These are phyloP conservation scores for Lagenidium giganteum DNA, from an alignment of 352 stramenopile genomes.

Conservation along the genomic window DNA sequence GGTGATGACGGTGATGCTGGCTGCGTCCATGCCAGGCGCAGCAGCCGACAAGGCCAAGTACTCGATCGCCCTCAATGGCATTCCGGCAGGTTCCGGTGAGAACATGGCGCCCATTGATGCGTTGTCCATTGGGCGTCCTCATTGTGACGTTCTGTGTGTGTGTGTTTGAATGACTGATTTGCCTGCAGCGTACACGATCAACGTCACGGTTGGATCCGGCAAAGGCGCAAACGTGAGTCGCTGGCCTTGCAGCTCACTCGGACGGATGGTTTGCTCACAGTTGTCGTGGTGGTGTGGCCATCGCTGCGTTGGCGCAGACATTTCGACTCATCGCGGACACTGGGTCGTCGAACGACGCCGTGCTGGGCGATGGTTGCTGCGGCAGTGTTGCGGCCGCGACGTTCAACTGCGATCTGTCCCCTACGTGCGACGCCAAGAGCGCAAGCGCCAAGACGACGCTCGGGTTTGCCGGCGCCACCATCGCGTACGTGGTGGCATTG, in stretches of 20 bases:
- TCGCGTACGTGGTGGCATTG: constrained; percentile 40
- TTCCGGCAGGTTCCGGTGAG: constrained; percentile 26
- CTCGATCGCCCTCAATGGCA: constrained; percentile 28
- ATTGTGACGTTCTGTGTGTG: not conserved
- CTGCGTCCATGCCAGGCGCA: no score
- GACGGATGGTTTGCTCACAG: constrained; percentile 7
- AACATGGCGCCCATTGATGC: not conserved
- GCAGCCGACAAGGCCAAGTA: constrained; percentile 26
- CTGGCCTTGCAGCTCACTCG: no score
- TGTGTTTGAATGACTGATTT: constrained; percentile 1
- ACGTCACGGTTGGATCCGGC: constrained; percentile 22
- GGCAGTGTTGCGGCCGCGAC: constrained; percentile 29
- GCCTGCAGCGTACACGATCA: constrained; percentile 23
- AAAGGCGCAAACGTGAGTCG: constrained; percentile 5
- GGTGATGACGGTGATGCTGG: not conserved
- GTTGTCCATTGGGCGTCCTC: not conserved
- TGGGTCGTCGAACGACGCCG: constrained; percentile 75
- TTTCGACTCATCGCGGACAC: constrained; percentile 81
- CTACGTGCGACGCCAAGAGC: constrained; percentile 39
- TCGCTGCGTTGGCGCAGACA: constrained; percentile 30
- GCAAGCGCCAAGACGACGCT: constrained; percentile 24
- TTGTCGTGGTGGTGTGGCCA: not conserved
- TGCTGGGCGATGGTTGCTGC: constrained; percentile 62
- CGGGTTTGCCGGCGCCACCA: constrained; percentile 56
- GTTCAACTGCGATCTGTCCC: constrained; percentile 63